Evolutionary conservation across 106 monocot genomes (phyloP).

Genomic region (Gastrodia elata): DNA sequence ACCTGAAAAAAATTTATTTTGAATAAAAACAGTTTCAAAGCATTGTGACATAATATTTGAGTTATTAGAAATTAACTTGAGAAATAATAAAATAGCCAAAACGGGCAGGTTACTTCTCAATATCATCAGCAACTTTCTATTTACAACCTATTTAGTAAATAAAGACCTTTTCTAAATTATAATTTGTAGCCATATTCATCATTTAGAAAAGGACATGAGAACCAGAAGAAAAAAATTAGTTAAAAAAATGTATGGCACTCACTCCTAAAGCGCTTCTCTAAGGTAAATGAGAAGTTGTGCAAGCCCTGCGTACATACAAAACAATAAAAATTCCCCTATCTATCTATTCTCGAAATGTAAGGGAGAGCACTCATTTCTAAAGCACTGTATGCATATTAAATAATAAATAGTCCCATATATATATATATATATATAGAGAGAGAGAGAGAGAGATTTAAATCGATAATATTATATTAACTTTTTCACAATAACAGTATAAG

Average conservation of each 20-base stretch:
- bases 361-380: no score
- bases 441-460: neutral
- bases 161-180: neutral
- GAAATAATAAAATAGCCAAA: neutral
- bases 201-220: neutral
- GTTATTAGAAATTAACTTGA: neutral
- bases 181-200: neutral
- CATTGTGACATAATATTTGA: neutral
- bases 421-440: no score
- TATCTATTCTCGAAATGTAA: no score
- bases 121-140: neutral
- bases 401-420: neutral
- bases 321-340: no score
- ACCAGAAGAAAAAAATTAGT: neutral
- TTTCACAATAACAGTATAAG: neutral
- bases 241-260: neutral
- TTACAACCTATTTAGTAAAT: neutral
- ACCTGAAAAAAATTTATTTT: conserved; percentile 37
- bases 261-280: neutral
- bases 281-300: neutral
- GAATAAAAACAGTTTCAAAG: neutral
- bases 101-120: neutral
- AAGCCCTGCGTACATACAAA: neutral
- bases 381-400: no score
- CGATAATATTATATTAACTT: neutral